Evolutionary conservation across 768 basidiomycete species (phyloP).

Genomic region (Myochromella boudieri): DNA sequence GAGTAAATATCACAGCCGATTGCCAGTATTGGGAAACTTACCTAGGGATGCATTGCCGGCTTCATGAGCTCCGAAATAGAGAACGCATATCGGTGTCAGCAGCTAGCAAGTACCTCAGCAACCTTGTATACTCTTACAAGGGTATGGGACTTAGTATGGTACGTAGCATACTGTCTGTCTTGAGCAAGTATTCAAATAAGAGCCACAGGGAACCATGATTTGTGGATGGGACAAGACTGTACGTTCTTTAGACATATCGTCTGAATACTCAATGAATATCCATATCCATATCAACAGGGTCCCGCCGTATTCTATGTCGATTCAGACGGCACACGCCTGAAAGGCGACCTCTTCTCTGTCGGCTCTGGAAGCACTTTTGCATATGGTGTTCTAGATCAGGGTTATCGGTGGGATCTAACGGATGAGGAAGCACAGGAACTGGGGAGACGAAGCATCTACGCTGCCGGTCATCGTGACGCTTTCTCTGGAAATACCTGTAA

Average conservation of each 20-base stretch:
- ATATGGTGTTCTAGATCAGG: constrained; percentile 98
- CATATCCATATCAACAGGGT: constrained; percentile 53
- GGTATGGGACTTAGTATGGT: constrained; percentile 99
- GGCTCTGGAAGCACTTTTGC: constrained; percentile 98
- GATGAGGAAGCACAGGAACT: constrained; percentile 95
- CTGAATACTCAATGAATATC: background rate
- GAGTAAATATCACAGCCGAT: constrained; percentile 57
- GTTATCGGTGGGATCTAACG: constrained; percentile 88
- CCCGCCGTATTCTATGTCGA: constrained; percentile 97
- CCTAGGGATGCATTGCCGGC: constrained; percentile 94
- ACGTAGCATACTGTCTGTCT: constrained; percentile 23
- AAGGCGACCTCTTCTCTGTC: constrained; percentile 97
- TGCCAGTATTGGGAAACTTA: constrained; percentile 99
- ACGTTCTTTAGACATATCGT: constrained; percentile 24
- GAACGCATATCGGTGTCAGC: constrained; percentile 99
- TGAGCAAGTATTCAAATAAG: background rate
- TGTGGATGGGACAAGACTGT: constrained; percentile 99
- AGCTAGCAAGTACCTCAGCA: constrained; percentile 95
- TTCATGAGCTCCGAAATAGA: constrained; percentile 93
- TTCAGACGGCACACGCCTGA: constrained; percentile 92
- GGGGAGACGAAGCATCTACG: constrained; percentile 90
- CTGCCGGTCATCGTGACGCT: constrained; percentile 95
- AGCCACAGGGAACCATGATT: constrained; percentile 91
- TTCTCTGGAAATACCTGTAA: constrained; percentile 97
- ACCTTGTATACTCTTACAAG: constrained; percentile 97